Conservation (phyloP, 768 basidiomycete genomes). For the Rhodosporidiobolus sp. region DNA sequence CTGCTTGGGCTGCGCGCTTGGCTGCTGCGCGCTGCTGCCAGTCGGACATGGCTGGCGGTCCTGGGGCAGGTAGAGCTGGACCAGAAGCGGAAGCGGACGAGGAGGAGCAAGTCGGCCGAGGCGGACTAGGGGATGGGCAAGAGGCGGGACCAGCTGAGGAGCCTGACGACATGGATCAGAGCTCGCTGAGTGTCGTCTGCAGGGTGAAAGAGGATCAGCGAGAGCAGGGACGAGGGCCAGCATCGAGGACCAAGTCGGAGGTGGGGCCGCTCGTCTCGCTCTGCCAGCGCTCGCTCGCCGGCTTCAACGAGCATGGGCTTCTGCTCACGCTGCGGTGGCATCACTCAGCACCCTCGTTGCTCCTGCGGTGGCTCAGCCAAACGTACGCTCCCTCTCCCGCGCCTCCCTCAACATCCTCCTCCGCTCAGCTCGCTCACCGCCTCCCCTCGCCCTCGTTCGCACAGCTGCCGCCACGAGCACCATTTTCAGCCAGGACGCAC, state of each 20-base stretch:
- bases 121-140: background rate
- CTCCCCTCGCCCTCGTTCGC: no score
- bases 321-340: slow-evolving; percentile 34
- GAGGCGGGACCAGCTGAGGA: no score
- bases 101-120: background rate
- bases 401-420: background rate
- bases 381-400: slow-evolving; percentile 9
- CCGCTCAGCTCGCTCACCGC: background rate
- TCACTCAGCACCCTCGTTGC: slow-evolving; percentile 8
- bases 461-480: slow-evolving; percentile 22
- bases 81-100: background rate
- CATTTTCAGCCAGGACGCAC: background rate
- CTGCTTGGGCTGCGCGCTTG: background rate
- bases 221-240: no score
- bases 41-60: background rate
- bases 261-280: no score
- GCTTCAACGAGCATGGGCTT: slow-evolving; percentile 37
- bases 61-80: no score
- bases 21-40: background rate
- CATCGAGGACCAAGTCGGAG: no score
- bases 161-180: no score
- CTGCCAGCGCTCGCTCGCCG: background rate
- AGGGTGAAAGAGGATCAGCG: no score
- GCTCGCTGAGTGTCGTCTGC: no score
- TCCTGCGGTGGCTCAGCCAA: slow-evolving; percentile 20